A percentile compares a stretch with the other conserved stretches of the same genome.
phyloP scores from a whole-genome alignment of 2,329 filamentous ascomycete species.

The Fusarium fracticaudum region DNA sequence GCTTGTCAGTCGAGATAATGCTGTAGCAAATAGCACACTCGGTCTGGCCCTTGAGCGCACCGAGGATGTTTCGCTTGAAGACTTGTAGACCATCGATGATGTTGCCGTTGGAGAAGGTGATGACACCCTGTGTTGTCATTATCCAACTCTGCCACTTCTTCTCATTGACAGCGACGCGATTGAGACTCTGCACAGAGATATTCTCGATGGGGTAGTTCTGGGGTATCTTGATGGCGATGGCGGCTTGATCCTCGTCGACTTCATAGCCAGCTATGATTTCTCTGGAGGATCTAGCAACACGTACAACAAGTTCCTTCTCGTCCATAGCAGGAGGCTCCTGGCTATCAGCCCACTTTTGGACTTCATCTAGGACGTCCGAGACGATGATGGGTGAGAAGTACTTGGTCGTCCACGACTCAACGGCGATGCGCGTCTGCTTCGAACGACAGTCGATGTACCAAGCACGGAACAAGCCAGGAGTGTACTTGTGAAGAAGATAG shows the following conservation, averaged over 20 bases:
- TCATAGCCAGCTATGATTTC: conserved; percentile 88
- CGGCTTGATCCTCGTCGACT: conserved; percentile 86
- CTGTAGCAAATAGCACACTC: conserved; percentile 98
- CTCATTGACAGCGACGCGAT: conserved; percentile 87
- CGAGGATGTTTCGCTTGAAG: conserved; percentile 87
- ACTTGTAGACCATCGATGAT: conserved; percentile 87
- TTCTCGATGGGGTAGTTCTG: conserved; percentile 83
- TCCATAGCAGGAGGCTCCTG: conserved; percentile 61
- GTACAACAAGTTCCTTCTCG: conserved; percentile 70
- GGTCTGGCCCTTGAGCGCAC: conserved; percentile 88
- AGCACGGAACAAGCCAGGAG: conserved; percentile 79
- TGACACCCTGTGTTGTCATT: conserved; percentile 87
- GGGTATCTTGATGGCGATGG: conserved; percentile 84
- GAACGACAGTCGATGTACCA: conserved; percentile 88
- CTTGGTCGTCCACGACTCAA: conserved; percentile 87
- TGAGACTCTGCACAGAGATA: conserved; percentile 79
- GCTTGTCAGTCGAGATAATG: conserved; percentile 88
- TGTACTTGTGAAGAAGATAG: conserved; percentile 80
- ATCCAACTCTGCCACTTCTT: conserved; percentile 95
- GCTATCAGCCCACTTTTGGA: conserved; percentile 70
- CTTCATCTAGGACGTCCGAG: conserved; percentile 70
- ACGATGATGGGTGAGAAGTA: conserved; percentile 80
- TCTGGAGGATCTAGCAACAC: conserved; percentile 73
- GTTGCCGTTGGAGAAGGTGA: conserved; percentile 90
- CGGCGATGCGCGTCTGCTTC: conserved; percentile 79